A percentile compares a stretch with the other conserved stretches of the same genome.
phyloP scores from a whole-genome alignment of 2,329 filamentous ascomycete genomes.

The Aspergillus puulaauensis region DNA sequence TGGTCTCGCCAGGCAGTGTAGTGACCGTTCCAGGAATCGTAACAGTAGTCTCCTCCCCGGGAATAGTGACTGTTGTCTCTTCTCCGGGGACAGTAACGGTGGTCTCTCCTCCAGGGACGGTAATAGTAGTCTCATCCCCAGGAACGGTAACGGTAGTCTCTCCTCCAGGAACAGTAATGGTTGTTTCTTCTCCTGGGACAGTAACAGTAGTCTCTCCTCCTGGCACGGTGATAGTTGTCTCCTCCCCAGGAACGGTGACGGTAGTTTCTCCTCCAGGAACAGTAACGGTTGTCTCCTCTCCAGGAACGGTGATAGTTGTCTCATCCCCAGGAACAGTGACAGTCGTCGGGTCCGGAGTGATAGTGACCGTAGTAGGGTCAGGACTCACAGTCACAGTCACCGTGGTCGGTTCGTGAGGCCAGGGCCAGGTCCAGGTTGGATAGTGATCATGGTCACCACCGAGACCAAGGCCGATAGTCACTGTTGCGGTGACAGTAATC shows the following conservation, averaged over 20 bases:
- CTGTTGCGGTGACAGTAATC: background rate
- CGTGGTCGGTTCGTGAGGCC: background rate
- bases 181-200: no score
- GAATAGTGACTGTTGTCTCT: no score
- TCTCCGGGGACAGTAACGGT: background rate
- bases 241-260: background rate
- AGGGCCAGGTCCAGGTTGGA: no score
- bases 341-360: no score
- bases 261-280: constrained; percentile 1
- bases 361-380: no score
- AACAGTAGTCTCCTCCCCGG: background rate
- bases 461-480: no score
- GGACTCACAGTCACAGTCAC: constrained; percentile 8
- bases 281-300: background rate
- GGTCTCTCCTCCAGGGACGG: background rate
- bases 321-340: background rate
- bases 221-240: background rate
- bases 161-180: no score
- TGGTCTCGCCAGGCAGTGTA: background rate
- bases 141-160: no score
- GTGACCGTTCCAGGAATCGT: background rate
- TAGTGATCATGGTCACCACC: background rate
- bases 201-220: no score
- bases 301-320: background rate
- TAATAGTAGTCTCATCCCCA: no score